A percentile compares a stretch with the other conserved stretches of the same genome.
Conservation (phyloP, 345 rosid species). For the Adansonia digitata region DNA sequence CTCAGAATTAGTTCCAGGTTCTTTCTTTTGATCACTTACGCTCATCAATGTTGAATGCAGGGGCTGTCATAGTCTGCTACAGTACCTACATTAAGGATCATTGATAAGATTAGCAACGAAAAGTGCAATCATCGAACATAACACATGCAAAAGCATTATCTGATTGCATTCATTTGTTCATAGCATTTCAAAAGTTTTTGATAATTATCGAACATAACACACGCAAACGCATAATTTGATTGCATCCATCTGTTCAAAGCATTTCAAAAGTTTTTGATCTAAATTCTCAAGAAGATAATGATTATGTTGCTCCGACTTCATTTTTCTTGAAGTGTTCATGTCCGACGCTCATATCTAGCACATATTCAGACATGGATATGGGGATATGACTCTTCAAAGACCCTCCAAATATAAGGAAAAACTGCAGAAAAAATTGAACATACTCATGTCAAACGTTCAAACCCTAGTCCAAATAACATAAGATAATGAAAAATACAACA, state of each 20-base stretch:
- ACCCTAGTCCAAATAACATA: too few species aligned
- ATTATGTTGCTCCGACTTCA: too few species aligned
- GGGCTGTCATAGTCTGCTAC: slow-evolving; percentile 41
- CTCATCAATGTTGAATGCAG: slow-evolving; percentile 29
- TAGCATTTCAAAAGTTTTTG: not conserved
- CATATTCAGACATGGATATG: too few species aligned
- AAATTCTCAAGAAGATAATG: not conserved
- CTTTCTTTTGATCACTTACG: slow-evolving; percentile 26
- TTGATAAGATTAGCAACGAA: slow-evolving; percentile 12
- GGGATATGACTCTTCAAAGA: too few species aligned
- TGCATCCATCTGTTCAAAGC: not conserved
- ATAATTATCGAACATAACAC: not conserved
- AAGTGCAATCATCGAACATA: not conserved
- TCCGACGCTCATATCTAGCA: too few species aligned
- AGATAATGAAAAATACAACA: not conserved
- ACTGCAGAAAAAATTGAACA: too few species aligned
- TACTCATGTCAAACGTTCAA: too few species aligned
- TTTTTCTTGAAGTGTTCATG: too few species aligned
- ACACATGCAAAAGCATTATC: not conserved
- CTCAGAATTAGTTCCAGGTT: slow-evolving; percentile 19
- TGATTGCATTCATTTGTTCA: not conserved
- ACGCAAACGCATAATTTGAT: not conserved
- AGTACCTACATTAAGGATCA: slow-evolving; percentile 48
- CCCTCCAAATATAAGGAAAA: too few species aligned
- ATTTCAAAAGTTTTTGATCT: not conserved